These are phyloP conservation scores for Russula foetens DNA, from an alignment of 768 basidiomycete species.

Conservation along the genomic window DNA sequence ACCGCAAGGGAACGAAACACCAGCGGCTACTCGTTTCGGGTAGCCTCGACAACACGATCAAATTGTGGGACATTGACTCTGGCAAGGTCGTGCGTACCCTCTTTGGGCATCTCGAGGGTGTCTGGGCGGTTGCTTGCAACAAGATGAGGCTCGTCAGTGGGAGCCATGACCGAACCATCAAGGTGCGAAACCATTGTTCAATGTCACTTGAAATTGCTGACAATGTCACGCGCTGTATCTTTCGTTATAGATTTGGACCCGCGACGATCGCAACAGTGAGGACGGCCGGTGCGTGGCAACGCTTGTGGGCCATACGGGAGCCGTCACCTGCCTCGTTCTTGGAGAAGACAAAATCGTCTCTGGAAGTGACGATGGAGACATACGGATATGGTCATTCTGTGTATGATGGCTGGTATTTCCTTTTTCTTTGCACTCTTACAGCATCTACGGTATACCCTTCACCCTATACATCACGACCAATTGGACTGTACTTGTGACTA, in stretches of 20 bases:
- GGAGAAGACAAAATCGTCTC: slow-evolving; percentile 95
- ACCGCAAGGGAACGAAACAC: slow-evolving; percentile 17
- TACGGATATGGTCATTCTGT: slow-evolving; percentile 62
- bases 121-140: slow-evolving; percentile 93
- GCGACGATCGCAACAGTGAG: too few relatives aligned
- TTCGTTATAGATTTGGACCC: slow-evolving; percentile 73
- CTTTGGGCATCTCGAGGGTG: slow-evolving; percentile 97
- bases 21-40: slow-evolving; percentile 77
- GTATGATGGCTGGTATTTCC: not conserved
- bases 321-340: slow-evolving; percentile 84
- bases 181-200: slow-evolving; percentile 40
- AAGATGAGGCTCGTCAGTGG: slow-evolving; percentile 86
- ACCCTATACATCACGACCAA: too few relatives aligned
- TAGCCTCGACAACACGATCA: slow-evolving; percentile 91
- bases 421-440: not conserved
- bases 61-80: slow-evolving; percentile 90
- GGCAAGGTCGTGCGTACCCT: slow-evolving; percentile 72
- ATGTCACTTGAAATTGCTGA: not conserved
- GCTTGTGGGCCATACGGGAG: slow-evolving; percentile 87
- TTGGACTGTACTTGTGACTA: too few relatives aligned
- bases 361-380: slow-evolving; percentile 88
- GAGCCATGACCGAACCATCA: slow-evolving; percentile 95
- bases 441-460: too few relatives aligned
- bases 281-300: slow-evolving; percentile 80
- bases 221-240: not conserved